Percentiles rank a stretch among this genome's conserved stretches.
These are phyloP conservation scores for Globisporangium splendens DNA, from an alignment of 352 stramenopile genomes.

Conservation along the genomic window DNA sequence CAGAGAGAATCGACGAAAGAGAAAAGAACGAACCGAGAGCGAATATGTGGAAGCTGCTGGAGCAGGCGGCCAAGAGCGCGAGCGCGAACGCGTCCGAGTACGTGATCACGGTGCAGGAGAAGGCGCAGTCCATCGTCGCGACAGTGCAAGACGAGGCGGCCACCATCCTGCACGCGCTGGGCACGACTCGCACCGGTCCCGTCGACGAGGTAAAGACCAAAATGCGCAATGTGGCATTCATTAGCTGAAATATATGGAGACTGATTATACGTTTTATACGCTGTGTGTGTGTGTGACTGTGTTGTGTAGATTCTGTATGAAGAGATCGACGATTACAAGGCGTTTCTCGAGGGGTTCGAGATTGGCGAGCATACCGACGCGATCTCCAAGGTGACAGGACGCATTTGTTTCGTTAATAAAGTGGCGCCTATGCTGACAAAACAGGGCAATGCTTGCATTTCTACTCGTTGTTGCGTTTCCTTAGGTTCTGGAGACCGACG, in stretches of 20 bases:
- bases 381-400: conserved; percentile 39
- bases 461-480: background rate
- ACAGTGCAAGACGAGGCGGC: conserved; percentile 73
- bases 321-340: conserved; percentile 68
- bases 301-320: conserved; percentile 65
- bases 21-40: background rate
- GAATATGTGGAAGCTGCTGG: conserved; percentile 72
- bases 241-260: too few relatives aligned
- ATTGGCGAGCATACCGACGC: conserved; percentile 68
- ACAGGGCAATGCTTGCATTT: background rate
- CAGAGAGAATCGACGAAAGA: background rate
- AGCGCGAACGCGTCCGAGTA: conserved; percentile 68
- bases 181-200: conserved; percentile 45
- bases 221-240: too few relatives aligned
- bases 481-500: conserved; percentile 47
- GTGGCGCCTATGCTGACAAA: too few relatives aligned
- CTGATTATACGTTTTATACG: background rate
- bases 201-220: conserved; percentile 59
- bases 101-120: conserved; percentile 68
- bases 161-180: conserved; percentile 66
- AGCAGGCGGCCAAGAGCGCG: conserved; percentile 71
- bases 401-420: too few relatives aligned
- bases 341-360: conserved; percentile 58
- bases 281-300: background rate
- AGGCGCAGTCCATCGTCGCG: conserved; percentile 65